Evolutionary conservation across 768 basidiomycete species (phyloP), one percentile per base, ranked within the genome.

Genomic region (Leucosporidium creatinivorum): DNA sequence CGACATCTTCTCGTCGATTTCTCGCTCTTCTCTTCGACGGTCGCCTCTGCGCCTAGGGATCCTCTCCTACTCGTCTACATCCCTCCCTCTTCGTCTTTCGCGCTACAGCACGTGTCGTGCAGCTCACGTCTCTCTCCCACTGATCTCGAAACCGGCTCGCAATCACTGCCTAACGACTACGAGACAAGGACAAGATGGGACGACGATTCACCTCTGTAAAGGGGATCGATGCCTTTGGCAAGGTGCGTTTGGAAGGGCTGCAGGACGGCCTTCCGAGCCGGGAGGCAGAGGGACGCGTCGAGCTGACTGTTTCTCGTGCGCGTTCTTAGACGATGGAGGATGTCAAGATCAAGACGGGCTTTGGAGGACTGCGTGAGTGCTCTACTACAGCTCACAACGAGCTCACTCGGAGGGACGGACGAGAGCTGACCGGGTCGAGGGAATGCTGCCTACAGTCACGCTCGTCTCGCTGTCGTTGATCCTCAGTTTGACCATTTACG

Each of bases 211-310:
- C 58, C 4, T 54, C 52, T 15, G 49, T 98, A 75, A 92, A 89
- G 78, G 91, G 92, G 77, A 84, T 98, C 62, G 96, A 99, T 82
- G 96, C 96, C 79, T 99, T 99, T 83, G 96, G 96, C 69, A 99
- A 98, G 87, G 94, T 94, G 75, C 73, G 83, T 63, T 33, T 18
- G 2, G 49, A 28, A 23, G 4, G n/a, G 54, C 47, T 36, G 4
- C 17, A 36, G 23, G 21, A 49, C 50, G 30, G n/a, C n/a, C n/a
- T n/a, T n/a, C n/a, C n/a, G n/a, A n/a, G n/a, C n/a, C n/a, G n/a
- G n/a, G n/a, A 8, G 10, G 33, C 25, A n/a, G 10, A 17, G 47
- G 18, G 31, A 19, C 73, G 18, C 21, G 64, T 28, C 54, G 58
- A 55, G 48, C 21, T 58, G 26, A 28, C 49, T 6, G 36, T 6